These are phyloP conservation scores for Penicillium aurantiogriseum DNA, from an alignment of 2,329 filamentous ascomycete species.

Conservation along the genomic window DNA sequence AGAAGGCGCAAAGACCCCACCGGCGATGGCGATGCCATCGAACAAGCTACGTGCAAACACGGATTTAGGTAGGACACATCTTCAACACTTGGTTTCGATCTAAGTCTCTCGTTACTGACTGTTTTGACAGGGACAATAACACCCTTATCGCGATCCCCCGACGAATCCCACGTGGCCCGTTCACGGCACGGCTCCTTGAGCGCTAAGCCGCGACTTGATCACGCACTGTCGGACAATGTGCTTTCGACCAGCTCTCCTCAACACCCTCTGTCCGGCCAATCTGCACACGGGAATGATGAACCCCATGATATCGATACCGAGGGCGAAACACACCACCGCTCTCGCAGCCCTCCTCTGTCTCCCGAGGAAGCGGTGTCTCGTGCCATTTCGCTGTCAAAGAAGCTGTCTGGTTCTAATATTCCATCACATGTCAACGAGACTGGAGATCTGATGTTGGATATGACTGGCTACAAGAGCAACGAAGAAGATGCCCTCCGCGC, in stretches of 20 bases:
- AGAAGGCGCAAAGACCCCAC: slow-evolving; percentile 26
- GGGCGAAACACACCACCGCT: slow-evolving; percentile 44
- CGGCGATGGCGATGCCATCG: slow-evolving; percentile 29
- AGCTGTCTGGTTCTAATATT: slow-evolving; percentile 86
- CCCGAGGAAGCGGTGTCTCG: slow-evolving; percentile 75
- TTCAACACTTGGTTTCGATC: not conserved
- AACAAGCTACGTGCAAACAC: slow-evolving; percentile 44
- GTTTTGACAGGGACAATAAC: slow-evolving; percentile 35
- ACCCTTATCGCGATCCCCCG: slow-evolving; percentile 42
- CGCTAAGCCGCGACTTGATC: slow-evolving; percentile 44
- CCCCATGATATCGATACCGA: slow-evolving; percentile 19
- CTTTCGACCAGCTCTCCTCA: slow-evolving; percentile 45
- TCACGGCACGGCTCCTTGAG: slow-evolving; percentile 31
- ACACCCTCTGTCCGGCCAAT: slow-evolving; percentile 9
- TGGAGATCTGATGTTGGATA: slow-evolving; percentile 95
- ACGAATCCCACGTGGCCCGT: slow-evolving; percentile 28
- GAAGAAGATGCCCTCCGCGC: slow-evolving; percentile 89
- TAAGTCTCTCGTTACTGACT: not conserved
- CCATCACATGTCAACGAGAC: slow-evolving; percentile 87
- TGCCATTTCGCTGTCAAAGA: slow-evolving; percentile 80
- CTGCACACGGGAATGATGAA: slow-evolving; percentile 14
- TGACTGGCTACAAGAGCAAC: slow-evolving; percentile 93
- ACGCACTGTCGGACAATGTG: slow-evolving; percentile 55
- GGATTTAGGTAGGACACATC: slow-evolving; percentile 41
- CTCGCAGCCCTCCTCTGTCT: slow-evolving; percentile 75